phyloP scores from a whole-genome alignment of 2,329 filamentous ascomycete species.

The Monosporascus cannonballus region DNA sequence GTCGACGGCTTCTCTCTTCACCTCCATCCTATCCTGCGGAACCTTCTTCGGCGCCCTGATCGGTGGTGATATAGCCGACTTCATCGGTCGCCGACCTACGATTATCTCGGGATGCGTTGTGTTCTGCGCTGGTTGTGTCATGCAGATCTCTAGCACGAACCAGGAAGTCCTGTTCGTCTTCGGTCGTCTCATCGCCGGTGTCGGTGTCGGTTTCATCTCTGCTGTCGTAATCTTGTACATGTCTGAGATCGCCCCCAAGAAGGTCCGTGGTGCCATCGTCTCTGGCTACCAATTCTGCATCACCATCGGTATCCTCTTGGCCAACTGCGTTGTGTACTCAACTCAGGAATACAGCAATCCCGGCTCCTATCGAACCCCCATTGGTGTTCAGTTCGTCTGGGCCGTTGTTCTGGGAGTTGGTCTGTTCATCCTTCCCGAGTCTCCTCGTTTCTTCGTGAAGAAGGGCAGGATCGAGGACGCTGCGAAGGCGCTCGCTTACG shows the following conservation, averaged over 20 bases:
- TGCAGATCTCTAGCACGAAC: constrained; percentile 50
- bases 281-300: constrained; percentile 74
- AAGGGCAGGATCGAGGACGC: constrained; percentile 57
- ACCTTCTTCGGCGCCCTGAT: constrained; percentile 62
- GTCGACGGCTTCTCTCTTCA: constrained; percentile 52
- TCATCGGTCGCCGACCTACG: constrained; percentile 53
- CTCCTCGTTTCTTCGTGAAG: constrained; percentile 67
- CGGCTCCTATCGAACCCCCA: constrained; percentile 65
- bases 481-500: constrained; percentile 46
- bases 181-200: constrained; percentile 58
- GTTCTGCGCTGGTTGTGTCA: constrained; percentile 52
- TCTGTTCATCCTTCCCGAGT: constrained; percentile 48
- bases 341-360: constrained; percentile 54
- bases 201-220: constrained; percentile 63
- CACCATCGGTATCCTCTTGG: constrained; percentile 65
- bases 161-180: constrained; percentile 50
- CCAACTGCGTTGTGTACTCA: constrained; percentile 61
- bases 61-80: constrained; percentile 60
- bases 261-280: constrained; percentile 66
- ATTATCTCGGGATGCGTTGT: constrained; percentile 54
- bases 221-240: constrained; percentile 67
- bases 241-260: constrained; percentile 54
- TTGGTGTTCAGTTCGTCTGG: constrained; percentile 59
- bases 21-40: constrained; percentile 57
- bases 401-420: constrained; percentile 31